These are phyloP conservation scores for Closterium sp. DNA, from an alignment of 139 green algal genomes.

Conservation along the genomic window DNA sequence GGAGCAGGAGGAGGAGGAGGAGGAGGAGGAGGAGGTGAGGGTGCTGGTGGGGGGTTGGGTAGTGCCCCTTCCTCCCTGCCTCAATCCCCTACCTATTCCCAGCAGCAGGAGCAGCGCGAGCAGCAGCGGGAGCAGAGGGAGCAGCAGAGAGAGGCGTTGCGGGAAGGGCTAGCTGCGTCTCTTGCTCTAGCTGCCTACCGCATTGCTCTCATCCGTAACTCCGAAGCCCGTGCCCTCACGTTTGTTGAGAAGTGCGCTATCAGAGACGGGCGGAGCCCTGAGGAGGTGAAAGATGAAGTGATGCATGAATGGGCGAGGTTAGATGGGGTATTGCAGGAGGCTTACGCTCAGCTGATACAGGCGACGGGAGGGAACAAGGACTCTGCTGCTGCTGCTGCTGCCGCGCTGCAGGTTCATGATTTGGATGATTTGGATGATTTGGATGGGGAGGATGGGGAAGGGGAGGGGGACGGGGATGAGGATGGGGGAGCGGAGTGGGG, in stretches of 20 bases:
- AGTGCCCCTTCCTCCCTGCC: background rate
- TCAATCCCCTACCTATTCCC: background rate
- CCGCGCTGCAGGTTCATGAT: background rate
- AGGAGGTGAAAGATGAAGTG: background rate
- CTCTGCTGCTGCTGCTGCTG: background rate
- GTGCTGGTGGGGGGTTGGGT: background rate
- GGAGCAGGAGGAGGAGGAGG: no score
- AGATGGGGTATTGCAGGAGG: background rate
- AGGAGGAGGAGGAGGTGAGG: background rate
- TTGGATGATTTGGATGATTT: background rate
- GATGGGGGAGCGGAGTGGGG: background rate
- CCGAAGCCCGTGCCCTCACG: background rate
- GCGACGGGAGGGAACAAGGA: background rate
- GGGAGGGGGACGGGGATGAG: background rate
- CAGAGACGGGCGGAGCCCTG: background rate
- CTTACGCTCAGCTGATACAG: background rate
- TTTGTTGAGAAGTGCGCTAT: background rate
- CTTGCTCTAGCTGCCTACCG: background rate
- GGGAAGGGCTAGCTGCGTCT: background rate
- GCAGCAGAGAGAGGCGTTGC: background rate
- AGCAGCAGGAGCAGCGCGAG: background rate
- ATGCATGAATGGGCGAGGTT: background rate
- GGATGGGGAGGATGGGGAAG: background rate
- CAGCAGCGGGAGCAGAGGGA: no score
- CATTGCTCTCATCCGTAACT: background rate